Base-by-base conservation (phyloP, 2,329 filamentous ascomycete species). In the Akanthomyces lecanii region DNA sequence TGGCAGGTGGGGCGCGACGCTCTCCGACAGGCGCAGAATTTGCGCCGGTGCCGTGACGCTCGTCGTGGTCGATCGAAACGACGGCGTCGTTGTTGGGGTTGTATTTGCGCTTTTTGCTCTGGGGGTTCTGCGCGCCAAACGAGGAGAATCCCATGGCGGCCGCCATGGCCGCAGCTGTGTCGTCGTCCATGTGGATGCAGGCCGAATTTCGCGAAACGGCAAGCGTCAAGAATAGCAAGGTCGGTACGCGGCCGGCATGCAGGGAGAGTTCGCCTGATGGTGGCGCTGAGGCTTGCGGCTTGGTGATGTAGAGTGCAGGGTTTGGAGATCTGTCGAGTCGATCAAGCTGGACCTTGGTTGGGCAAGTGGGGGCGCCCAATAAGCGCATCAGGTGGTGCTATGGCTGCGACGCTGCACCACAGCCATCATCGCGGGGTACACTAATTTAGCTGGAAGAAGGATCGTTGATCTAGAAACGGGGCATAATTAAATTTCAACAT, bases 101-200 rank as follows among this genome's bases (percentile, higher is more conserved):
- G 74, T 85, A 88, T 70, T 87, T 88, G 65, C 89, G 83, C 72
- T 89, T 89, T 73, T 89, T 90, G 50, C 80, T 79, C 1, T 81
- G 77, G 3, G 74, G 76, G 59, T 77, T 72, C 67, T 82, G 78
- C 11, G 76, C 74, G 67, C 89, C 89, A 71, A 93, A 93, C 63
- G 84, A 82, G 10, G 86, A 82, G 74, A 92, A 92, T 66, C 90
- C 90, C 86, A 92, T 89, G 53, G 84, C 81, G 48, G 84, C 82
- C 25, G 87, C 86, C 73, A 91, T 86, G 59, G 83, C 83, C 48
- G 77, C 76, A 55, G 83, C 79, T 23, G 71, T 71, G n/a, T 65
- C 66, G 44, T 67, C 44, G 56, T 61, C 63, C 59, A 61, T 61
- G 40, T 36, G 23, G 25, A 4, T 48, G 25, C 5, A 11, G 18